These are phyloP conservation scores for Fistulifera solaris DNA, from an alignment of 108 stramenopile genomes.

Conservation along the genomic window DNA sequence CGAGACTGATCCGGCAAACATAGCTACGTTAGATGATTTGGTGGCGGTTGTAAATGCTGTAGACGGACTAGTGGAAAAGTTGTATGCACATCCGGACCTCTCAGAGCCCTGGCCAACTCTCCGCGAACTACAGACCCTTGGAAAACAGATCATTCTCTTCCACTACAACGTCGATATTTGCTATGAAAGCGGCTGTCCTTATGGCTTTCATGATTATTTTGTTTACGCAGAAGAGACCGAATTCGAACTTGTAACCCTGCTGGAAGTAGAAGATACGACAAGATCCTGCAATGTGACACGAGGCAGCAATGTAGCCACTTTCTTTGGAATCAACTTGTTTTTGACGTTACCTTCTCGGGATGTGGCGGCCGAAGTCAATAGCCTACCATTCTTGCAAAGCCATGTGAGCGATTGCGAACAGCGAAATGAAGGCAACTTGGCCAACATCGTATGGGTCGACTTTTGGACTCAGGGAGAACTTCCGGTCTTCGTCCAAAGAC, in stretches of 20 bases:
- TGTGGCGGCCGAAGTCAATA: slow-evolving; percentile 27
- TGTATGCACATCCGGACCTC: slow-evolving; percentile 13
- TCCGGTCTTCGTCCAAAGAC: slow-evolving; percentile 33
- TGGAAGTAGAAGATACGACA: slow-evolving; percentile 26
- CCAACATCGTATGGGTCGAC: slow-evolving; percentile 44
- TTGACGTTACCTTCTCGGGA: slow-evolving; percentile 24
- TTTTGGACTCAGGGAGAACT: slow-evolving; percentile 57
- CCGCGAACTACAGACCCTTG: slow-evolving; percentile 28
- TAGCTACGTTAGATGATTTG: slow-evolving; percentile 22
- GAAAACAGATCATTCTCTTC: slow-evolving; percentile 55
- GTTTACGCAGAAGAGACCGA: slow-evolving; percentile 52
- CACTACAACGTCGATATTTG: slow-evolving; percentile 52
- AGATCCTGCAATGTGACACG: slow-evolving; percentile 37
- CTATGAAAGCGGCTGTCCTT: slow-evolving; percentile 30
- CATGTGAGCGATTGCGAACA: slow-evolving; percentile 33
- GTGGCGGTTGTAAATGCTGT: slow-evolving; percentile 14
- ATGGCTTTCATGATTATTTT: slow-evolving; percentile 34
- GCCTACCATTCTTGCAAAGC: slow-evolving; percentile 11
- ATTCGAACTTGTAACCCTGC: slow-evolving; percentile 30
- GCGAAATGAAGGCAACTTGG: slow-evolving; percentile 2
- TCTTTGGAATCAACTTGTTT: slow-evolving; percentile 53
- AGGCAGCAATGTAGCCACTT: slow-evolving; percentile 15
- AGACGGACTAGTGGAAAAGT: slow-evolving; percentile 20
- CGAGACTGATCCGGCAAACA: not conserved
- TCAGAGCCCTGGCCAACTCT: slow-evolving; percentile 46